Evolutionary conservation across 257 asterid species (phyloP), one percentile per base, ranked within the genome.

Genomic region (Haberlea rhodopensis): DNA sequence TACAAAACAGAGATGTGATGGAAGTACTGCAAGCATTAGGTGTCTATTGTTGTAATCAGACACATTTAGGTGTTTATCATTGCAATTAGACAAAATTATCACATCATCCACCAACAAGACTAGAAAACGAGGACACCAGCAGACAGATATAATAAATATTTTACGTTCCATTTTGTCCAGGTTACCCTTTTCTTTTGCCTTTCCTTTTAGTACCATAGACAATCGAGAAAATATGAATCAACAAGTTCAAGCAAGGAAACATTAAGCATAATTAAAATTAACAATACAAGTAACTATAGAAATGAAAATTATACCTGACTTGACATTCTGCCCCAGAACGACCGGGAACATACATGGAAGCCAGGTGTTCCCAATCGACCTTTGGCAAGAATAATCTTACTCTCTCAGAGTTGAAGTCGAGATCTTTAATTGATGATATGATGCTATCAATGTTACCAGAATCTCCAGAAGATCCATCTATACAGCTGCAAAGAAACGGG

Each of bases 271-370:
- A 62, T 29, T 15, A 29, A 4, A 29, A 24, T 19, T 31, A 6
- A 28, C 22, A 18, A 43, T 15, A 11, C 23, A 29, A 43, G 59
- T 23, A 28, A 67, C 26, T 8, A 32, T 23, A 27, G 52, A 20
- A 59, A 23, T 18, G 10, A 51, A 21, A 24, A 74, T 59, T 69
- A 68, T 78, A 90, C 99, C 95, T 87, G 31, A 96, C 69, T 75
- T 87, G 87, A 69, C 99, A 94, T 83, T 90, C 97, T 49, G 80
- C 79, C 58, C 97, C 99, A 75, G 89, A 75, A 18, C 82, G 96
- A 22, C 82, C 71, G 63, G 90, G 87, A 66, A 86, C 75, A 81
- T 90, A 84, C 94, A 86, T 79, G 75, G 81, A 71, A 71, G 95
- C 86, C 63, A 94, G 81, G 70, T 81, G 80, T 52, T 87, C 90